Evolutionary conservation across 495 filamentous ascomycete genomes (phyloP).

Genomic region (Hyaloscypha variabilis): DNA sequence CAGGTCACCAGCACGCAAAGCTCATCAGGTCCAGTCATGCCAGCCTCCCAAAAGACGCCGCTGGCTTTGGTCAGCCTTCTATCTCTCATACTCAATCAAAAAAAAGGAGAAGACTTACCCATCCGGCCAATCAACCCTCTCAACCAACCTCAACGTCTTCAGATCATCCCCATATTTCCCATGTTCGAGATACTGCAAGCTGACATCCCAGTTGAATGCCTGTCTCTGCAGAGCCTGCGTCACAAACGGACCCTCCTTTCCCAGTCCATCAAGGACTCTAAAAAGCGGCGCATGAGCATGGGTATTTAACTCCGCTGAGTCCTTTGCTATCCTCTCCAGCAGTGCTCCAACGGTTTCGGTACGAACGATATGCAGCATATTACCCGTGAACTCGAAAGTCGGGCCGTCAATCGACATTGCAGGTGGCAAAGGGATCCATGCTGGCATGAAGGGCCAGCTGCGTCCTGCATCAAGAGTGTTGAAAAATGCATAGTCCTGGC

Average conservation of each 20-base stretch:
- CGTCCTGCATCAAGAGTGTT: not conserved
- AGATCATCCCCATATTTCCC: not conserved
- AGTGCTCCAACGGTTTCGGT: conserved; percentile 4
- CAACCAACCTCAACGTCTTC: not conserved
- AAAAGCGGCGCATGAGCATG: conserved; percentile 11
- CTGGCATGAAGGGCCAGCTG: conserved; percentile 2
- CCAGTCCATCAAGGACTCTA: conserved; percentile 5
- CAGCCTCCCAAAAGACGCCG: not conserved
- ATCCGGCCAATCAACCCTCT: conserved; percentile 14
- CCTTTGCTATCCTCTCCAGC: not conserved
- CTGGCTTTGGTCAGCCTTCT: not conserved
- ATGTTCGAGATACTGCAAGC: not conserved
- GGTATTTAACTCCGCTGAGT: conserved; percentile 3
- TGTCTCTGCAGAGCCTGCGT: not conserved
- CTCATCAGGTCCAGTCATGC: not conserved
- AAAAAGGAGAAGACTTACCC: conserved; percentile 7
- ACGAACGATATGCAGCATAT: not conserved
- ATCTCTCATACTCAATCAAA: not conserved
- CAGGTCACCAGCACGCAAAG: not conserved
- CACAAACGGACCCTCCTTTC: not conserved
- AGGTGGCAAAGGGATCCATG: not conserved
- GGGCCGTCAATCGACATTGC: conserved; percentile 11
- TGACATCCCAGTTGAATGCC: conserved; percentile 8
- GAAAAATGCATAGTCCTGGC: conserved; percentile 14
- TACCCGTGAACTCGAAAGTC: not conserved